Conservation (phyloP, 2,329 filamentous ascomycete genomes). For the Xylariaceae sp. region DNA sequence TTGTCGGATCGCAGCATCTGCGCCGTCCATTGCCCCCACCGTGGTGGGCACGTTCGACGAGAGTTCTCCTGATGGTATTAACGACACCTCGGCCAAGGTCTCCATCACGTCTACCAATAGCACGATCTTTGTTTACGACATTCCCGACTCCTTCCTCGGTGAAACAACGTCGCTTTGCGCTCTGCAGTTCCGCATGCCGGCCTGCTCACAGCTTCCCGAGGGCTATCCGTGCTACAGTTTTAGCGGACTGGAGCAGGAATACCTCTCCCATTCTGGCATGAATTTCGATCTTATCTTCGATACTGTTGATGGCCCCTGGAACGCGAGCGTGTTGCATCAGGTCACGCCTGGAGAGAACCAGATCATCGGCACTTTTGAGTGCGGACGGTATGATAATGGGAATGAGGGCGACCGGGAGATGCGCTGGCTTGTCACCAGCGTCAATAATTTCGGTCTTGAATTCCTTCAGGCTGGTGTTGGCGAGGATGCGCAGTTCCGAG, state of each 20-base stretch:
- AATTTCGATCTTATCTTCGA: constrained; percentile 23
- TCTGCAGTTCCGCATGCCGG: constrained; percentile 32
- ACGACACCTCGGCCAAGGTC: constrained; percentile 19
- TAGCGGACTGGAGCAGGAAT: constrained; percentile 31
- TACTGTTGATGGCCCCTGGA: constrained; percentile 23
- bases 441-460: constrained; percentile 28
- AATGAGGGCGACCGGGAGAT: constrained; percentile 20
- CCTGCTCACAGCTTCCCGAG: constrained; percentile 27
- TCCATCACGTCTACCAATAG: constrained; percentile 23
- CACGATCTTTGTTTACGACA: constrained; percentile 26
- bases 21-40: constrained; percentile 28
- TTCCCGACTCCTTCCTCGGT: constrained; percentile 23
- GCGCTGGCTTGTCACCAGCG: constrained; percentile 28
- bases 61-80: constrained; percentile 14
- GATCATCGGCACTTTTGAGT: constrained; percentile 30
- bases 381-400: constrained; percentile 12
- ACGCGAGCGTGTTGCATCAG: constrained; percentile 28
- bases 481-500: constrained; percentile 24
- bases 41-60: constrained; percentile 21
- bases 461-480: constrained; percentile 31
- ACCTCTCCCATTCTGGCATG: constrained; percentile 29
- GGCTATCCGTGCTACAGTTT: constrained; percentile 33
- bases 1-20: constrained; percentile 24
- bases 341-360: constrained; percentile 28
- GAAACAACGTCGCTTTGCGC: constrained; percentile 23